These are phyloP conservation scores for Candida odintsovae DNA, from an alignment of 805 yeast species.

Conservation along the genomic window DNA sequence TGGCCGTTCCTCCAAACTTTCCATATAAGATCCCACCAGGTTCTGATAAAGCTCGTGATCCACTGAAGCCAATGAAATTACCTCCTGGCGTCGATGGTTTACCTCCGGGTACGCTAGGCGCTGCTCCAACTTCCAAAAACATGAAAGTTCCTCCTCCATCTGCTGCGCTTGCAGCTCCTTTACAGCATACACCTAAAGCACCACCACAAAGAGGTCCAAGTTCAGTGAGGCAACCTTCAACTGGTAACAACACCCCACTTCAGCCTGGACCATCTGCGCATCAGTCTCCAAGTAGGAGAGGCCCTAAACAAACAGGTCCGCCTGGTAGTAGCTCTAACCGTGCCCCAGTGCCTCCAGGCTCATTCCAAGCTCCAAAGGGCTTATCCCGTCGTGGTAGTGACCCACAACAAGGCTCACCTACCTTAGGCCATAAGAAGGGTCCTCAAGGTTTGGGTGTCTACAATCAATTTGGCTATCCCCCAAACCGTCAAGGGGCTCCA, in stretches of 20 bases:
- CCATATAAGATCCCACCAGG: not conserved
- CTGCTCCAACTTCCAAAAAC: not conserved
- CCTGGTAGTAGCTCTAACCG: not conserved
- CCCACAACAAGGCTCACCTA: not conserved
- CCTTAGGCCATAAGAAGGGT: not conserved
- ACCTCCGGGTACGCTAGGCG: not conserved
- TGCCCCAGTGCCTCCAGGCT: not conserved
- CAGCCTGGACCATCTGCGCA: not conserved
- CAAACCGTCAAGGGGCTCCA: not conserved
- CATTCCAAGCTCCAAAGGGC: slow-evolving; percentile 1
- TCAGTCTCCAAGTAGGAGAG: not conserved
- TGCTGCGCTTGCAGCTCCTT: not conserved
- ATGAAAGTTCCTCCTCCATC: not conserved
- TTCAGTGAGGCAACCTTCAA: not conserved
- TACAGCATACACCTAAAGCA: not conserved
- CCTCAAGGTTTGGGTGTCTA: not conserved
- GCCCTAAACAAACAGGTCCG: not conserved
- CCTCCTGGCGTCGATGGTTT: slow-evolving; percentile 2
- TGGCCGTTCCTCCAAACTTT: not conserved
- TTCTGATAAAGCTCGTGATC: not conserved
- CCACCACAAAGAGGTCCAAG: not conserved
- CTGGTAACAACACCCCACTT: not conserved
- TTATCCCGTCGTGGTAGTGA: not conserved
- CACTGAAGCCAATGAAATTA: not conserved
- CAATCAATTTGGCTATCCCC: not conserved